Evolutionary conservation across 2,329 filamentous ascomycete genomes (phyloP).

Genomic region (Fusarium incarnatum): DNA sequence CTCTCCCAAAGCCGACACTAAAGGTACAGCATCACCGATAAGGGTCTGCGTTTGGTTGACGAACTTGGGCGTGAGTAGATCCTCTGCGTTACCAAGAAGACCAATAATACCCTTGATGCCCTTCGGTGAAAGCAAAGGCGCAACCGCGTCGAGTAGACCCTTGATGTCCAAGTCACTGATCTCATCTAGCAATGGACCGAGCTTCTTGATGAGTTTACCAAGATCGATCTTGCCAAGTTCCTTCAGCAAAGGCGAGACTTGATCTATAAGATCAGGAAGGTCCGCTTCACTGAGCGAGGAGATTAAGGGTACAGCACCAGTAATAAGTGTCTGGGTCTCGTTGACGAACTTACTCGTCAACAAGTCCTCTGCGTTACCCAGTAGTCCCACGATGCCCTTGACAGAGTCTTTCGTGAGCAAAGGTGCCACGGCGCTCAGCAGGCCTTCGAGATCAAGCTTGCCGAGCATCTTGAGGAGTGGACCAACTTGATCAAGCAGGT

Average conservation of each 20-base stretch:
- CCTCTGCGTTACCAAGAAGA: constrained; percentile 52
- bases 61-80: constrained; percentile 48
- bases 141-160: constrained; percentile 49
- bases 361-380: constrained; percentile 48
- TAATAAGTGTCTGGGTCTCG: constrained; percentile 46
- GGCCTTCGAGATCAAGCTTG: constrained; percentile 48
- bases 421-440: constrained; percentile 46
- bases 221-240: constrained; percentile 49
- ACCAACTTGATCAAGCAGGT: constrained; percentile 49
- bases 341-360: constrained; percentile 47
- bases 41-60: constrained; percentile 49
- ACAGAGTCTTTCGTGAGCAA: constrained; percentile 47
- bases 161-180: constrained; percentile 50
- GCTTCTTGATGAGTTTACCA: constrained; percentile 45
- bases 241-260: constrained; percentile 49
- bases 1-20: constrained; percentile 51
- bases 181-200: constrained; percentile 48
- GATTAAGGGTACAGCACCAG: constrained; percentile 46
- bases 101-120: constrained; percentile 51
- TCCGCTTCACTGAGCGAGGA: constrained; percentile 38
- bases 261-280: constrained; percentile 43
- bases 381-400: constrained; percentile 49
- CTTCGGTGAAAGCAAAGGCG: constrained; percentile 51
- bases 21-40: constrained; percentile 52
- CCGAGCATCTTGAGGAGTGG: constrained; percentile 51